Conservation (phyloP, 1,284 basidiomycete genomes). For the Wolfiporia cocos region DNA sequence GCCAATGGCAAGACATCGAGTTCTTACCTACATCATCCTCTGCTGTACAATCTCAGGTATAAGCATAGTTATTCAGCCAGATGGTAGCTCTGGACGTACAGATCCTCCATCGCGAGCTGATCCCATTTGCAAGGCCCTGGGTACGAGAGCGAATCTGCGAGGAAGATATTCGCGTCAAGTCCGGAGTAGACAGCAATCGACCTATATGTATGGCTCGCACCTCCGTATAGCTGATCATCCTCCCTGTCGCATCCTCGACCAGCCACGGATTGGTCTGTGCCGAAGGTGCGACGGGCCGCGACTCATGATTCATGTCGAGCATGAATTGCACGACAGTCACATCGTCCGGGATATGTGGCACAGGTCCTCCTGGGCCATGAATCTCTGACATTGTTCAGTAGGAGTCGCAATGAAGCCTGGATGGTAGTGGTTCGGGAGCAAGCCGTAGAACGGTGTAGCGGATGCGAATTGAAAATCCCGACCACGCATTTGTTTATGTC, state of each 20-base stretch:
- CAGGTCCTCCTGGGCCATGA: constrained; percentile 27
- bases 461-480: no score
- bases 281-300: constrained; percentile 30
- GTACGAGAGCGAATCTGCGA: constrained; percentile 14
- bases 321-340: constrained; percentile 66
- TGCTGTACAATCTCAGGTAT: constrained; percentile 1
- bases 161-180: no score
- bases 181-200: no score
- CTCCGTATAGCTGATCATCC: constrained; percentile 37
- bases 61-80: not conserved
- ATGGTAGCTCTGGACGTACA: constrained; percentile 5
- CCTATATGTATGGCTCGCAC: constrained; percentile 28
- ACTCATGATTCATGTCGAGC: constrained; percentile 41
- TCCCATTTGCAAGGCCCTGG: constrained; percentile 12
- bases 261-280: constrained; percentile 34
- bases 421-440: no score
- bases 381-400: constrained; percentile 36
- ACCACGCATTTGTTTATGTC: no score
- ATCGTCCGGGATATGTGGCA: constrained; percentile 53
- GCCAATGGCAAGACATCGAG: not conserved
- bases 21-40: constrained; percentile 13
- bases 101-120: constrained; percentile 14
- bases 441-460: no score
- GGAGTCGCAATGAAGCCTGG: no score
- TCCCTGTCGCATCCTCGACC: constrained; percentile 52